phyloP scores from a whole-genome alignment of 2,329 filamentous ascomycete species.

The Xylaria sp. region DNA sequence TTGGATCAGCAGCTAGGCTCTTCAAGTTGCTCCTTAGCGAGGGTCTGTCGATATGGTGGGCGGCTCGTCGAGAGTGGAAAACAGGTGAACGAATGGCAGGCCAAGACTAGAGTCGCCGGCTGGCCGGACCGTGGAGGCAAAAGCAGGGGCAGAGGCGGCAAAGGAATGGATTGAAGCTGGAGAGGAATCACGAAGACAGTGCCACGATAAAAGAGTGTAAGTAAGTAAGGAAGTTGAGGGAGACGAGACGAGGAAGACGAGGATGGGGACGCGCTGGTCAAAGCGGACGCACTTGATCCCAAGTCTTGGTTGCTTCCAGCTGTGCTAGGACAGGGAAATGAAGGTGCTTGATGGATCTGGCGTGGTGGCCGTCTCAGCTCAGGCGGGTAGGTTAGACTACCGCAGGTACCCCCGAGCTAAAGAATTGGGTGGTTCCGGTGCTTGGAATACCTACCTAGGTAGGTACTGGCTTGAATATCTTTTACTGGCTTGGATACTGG shows the following conservation, averaged over 20 bases:
- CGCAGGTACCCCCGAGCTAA: conserved; percentile 7
- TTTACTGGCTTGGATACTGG: too few relatives aligned
- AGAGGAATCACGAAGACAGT: background rate
- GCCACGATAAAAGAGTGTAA: conserved; percentile 9
- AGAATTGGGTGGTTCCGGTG: background rate
- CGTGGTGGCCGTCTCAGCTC: background rate
- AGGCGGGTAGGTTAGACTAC: too few relatives aligned
- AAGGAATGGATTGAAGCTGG: conserved; percentile 21
- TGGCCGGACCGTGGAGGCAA: background rate
- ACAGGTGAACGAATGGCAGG: conserved; percentile 5
- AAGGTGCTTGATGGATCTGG: conserved; percentile 15
- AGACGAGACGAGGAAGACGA: conserved; percentile 2
- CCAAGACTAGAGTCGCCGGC: background rate
- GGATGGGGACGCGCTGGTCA: background rate
- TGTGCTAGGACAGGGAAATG: conserved; percentile 12
- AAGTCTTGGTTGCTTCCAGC: background rate
- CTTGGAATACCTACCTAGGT: background rate
- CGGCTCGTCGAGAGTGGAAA: background rate
- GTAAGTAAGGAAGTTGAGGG: conserved; percentile 9
- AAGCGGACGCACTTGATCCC: conserved; percentile 5
- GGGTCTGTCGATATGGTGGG: background rate
- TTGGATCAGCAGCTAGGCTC: background rate
- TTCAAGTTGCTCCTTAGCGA: background rate
- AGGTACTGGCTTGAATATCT: too few relatives aligned
- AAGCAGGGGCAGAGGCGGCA: conserved; percentile 1